phyloP scores from a whole-genome alignment of 2,329 filamentous ascomycete species.

The Dothidotthia symphoricarpi region DNA sequence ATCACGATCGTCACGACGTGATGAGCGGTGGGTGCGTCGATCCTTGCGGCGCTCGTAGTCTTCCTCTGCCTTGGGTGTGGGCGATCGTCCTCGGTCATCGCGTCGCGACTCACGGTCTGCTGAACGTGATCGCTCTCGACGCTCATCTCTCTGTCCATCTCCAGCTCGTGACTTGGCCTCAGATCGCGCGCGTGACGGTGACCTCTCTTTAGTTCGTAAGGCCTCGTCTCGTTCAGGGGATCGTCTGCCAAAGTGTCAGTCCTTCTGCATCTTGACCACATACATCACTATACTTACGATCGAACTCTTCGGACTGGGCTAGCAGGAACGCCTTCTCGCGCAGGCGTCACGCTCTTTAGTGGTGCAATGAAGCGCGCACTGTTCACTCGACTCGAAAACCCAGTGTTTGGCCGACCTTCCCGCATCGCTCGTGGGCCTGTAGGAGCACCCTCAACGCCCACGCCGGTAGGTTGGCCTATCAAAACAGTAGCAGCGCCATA shows the following conservation, averaged over 20 bases:
- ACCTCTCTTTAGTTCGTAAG: constrained; percentile 38
- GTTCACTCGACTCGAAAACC: constrained; percentile 61
- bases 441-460: constrained; percentile 71
- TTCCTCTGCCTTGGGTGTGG: constrained; percentile 40
- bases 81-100: constrained; percentile 53
- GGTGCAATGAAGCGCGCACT: constrained; percentile 28
- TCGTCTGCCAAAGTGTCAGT: constrained; percentile 21
- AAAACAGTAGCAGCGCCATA: constrained; percentile 41
- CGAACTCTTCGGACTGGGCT: constrained; percentile 31
- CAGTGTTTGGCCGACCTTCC: constrained; percentile 80
- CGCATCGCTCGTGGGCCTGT: constrained; percentile 94
- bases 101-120: constrained; percentile 49
- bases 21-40: constrained; percentile 51
- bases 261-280: neutral
- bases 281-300: constrained; percentile 25
- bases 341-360: constrained; percentile 20
- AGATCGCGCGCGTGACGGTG: constrained; percentile 44
- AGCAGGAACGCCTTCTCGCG: constrained; percentile 16
- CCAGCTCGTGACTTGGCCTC: constrained; percentile 34
- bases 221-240: constrained; percentile 37
- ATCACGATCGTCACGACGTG: constrained; percentile 41
- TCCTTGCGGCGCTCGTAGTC: constrained; percentile 41
- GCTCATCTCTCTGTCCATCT: constrained; percentile 16
- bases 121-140: constrained; percentile 25
- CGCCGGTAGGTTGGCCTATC: constrained; percentile 44